phyloP scores from a whole-genome alignment of 768 basidiomycete species.

The Asterophora lycoperdoides region DNA sequence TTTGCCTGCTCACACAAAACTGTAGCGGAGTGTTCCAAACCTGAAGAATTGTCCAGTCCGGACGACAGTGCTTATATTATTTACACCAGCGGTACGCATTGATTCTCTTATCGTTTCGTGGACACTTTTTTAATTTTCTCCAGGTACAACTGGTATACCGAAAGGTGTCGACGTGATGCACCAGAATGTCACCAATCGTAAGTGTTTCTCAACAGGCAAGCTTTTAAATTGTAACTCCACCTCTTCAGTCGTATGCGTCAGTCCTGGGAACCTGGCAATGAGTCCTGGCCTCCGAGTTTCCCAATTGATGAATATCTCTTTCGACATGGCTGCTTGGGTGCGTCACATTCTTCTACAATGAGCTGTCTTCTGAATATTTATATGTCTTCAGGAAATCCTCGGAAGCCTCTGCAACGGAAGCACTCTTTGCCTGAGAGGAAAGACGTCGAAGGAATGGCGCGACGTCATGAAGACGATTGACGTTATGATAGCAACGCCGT shows the following conservation, averaged over 20 bases:
- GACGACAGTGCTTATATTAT: slow-evolving; percentile 52
- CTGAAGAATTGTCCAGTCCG: slow-evolving; percentile 31
- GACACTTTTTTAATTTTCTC: background rate
- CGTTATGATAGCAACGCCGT: slow-evolving; percentile 50
- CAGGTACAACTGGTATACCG: slow-evolving; percentile 54
- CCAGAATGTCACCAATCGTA: slow-evolving; percentile 52
- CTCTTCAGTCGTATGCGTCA: slow-evolving; percentile 29
- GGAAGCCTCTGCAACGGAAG: slow-evolving; percentile 47
- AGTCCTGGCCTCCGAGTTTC: slow-evolving; percentile 48
- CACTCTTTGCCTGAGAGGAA: slow-evolving; percentile 49
- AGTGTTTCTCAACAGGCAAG: slow-evolving; percentile 13
- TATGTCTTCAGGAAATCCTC: slow-evolving; percentile 48
- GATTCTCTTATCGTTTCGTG: background rate
- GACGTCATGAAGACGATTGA: slow-evolving; percentile 44
- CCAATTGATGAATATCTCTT: slow-evolving; percentile 58
- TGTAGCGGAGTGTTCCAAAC: slow-evolving; percentile 29
- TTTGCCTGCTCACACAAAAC: slow-evolving; percentile 23
- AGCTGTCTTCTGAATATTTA: slow-evolving; percentile 36
- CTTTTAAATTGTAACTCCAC: background rate
- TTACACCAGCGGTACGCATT: slow-evolving; percentile 50
- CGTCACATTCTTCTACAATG: background rate
- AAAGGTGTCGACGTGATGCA: slow-evolving; percentile 58
- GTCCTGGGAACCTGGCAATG: slow-evolving; percentile 56
- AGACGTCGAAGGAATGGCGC: slow-evolving; percentile 45
- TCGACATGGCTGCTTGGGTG: slow-evolving; percentile 64